Evolutionary conservation across 2,329 filamentous ascomycete genomes (phyloP), one percentile per base, ranked within the genome.

Genomic region (Monosporascus sp.): DNA sequence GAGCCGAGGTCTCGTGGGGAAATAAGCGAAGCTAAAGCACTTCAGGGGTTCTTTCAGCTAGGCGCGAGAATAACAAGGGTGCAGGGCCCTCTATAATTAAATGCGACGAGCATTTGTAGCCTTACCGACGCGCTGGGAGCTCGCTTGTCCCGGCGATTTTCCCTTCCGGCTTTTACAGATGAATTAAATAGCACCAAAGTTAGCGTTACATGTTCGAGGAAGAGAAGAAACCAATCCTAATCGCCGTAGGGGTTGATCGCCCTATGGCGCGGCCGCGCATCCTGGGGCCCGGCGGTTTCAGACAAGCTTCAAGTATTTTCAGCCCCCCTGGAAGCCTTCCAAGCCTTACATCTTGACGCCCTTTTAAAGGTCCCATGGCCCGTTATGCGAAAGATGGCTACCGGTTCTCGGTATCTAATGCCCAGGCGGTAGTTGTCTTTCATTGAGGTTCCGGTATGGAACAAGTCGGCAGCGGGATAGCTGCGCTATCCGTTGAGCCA

Each of bases 401-500:
- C 7, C 20, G 24, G 15, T 46, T 17, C 22, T 24, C n/a, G n/a
- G 8, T 22, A 7, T 46, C 24, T 7, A 7, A 46, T 46, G 42
- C 42, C 42, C 42, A 24, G 42, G 42, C 15, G 24, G 42, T 24
- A 22, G 3, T 25, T 46, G n/a, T 46, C 11, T 24, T 20, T 46
- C 6, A n/a, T 15, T 46, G 15, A 25, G 15, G 14, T 25, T 46
- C 20, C 7, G 42, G 22, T 15, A 46, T 46, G 42, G 42, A 46
- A 27, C 42, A 5, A 17, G 25, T 14, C 24, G 14, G 42, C 42
- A 14, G 42, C 17, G 42, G 38, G 52, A 51, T 58, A 60, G 53
- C 51, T 53, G 54, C 54, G 41, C 53, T 58, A 57, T 52, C 51
- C 45, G 46, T 14, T 34, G 5, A 24, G 18, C 42, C 50, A 15